Evolutionary conservation across 768 basidiomycete genomes (phyloP).

Genomic region (Kwoniella sp.): DNA sequence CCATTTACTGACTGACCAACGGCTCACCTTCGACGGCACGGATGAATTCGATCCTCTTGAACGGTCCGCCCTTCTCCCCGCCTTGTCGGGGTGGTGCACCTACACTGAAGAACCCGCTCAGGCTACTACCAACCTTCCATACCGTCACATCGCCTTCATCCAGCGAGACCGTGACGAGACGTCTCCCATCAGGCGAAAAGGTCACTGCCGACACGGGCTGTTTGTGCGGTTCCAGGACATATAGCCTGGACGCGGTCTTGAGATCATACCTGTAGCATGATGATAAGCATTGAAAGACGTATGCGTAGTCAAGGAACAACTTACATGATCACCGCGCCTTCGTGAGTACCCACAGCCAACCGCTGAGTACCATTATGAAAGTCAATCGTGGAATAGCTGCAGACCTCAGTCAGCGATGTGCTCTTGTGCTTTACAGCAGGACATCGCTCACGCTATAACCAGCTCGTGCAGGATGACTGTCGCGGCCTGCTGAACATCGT

Average conservation of each 20-base stretch:
- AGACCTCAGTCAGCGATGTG: background rate
- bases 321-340: slow-evolving; percentile 68
- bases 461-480: slow-evolving; percentile 92
- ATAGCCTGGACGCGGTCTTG: slow-evolving; percentile 89
- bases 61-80: slow-evolving; percentile 68
- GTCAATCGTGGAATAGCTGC: slow-evolving; percentile 85
- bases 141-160: slow-evolving; percentile 79
- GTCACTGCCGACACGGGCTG: slow-evolving; percentile 74
- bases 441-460: slow-evolving; percentile 70
- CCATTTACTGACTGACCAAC: background rate
- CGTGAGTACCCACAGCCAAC: slow-evolving; percentile 85
- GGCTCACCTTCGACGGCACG: slow-evolving; percentile 73
- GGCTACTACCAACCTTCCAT: slow-evolving; percentile 92
- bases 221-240: slow-evolving; percentile 88
- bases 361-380: slow-evolving; percentile 84
- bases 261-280: slow-evolving; percentile 81
- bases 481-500: slow-evolving; percentile 82
- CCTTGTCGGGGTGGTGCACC: slow-evolving; percentile 91
- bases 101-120: slow-evolving; percentile 79
- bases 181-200: slow-evolving; percentile 88
- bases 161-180: slow-evolving; percentile 79
- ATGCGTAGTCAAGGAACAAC: background rate
- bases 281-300: background rate
- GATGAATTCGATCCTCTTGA: slow-evolving; percentile 79
- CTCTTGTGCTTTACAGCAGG: background rate